A percentile compares a stretch with the other conserved stretches of the same genome.
These are phyloP conservation scores for Penicillium dipodomyicola DNA, from an alignment of 495 filamentous ascomycete species.

Conservation along the genomic window DNA sequence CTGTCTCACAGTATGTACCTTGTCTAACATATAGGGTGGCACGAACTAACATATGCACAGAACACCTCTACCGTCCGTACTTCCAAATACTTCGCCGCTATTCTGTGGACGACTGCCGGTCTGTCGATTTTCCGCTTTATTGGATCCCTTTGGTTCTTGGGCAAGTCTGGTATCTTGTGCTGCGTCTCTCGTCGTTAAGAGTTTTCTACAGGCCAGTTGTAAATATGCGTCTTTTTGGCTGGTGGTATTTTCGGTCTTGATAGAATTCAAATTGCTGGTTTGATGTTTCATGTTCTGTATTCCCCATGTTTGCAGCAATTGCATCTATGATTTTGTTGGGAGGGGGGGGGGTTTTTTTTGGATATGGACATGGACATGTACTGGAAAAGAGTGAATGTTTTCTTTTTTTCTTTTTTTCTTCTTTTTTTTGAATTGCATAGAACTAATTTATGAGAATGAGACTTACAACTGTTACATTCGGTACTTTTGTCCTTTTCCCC, in stretches of 20 bases:
- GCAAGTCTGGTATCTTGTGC: slow-evolving; percentile 83
- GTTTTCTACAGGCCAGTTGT: slow-evolving; percentile 7
- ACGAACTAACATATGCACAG: slow-evolving; percentile 15
- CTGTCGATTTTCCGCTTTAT: slow-evolving; percentile 83
- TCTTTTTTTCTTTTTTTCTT: neutral
- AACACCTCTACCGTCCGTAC: slow-evolving; percentile 64
- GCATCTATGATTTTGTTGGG: neutral
- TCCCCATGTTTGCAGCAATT: slow-evolving; percentile 12
- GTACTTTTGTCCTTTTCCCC: neutral
- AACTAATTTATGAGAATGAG: slow-evolving; percentile 2
- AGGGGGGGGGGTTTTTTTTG: neutral
- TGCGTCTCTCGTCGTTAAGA: slow-evolving; percentile 70
- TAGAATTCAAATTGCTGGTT: neutral
- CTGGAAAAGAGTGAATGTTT: slow-evolving; percentile 1
- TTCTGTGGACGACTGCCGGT: slow-evolving; percentile 82
- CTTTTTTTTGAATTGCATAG: too few species aligned
- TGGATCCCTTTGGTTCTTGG: slow-evolving; percentile 88
- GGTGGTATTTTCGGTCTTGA: neutral
- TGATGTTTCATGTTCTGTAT: slow-evolving; percentile 2
- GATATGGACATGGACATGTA: slow-evolving; percentile 1
- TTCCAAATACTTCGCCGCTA: slow-evolving; percentile 80
- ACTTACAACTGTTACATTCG: neutral
- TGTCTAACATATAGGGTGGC: neutral
- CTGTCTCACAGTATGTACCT: slow-evolving; percentile 70
- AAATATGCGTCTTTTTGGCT: slow-evolving; percentile 17